phyloP scores from a whole-genome alignment of 345 rosid species.

The Sisymbrium irio region DNA sequence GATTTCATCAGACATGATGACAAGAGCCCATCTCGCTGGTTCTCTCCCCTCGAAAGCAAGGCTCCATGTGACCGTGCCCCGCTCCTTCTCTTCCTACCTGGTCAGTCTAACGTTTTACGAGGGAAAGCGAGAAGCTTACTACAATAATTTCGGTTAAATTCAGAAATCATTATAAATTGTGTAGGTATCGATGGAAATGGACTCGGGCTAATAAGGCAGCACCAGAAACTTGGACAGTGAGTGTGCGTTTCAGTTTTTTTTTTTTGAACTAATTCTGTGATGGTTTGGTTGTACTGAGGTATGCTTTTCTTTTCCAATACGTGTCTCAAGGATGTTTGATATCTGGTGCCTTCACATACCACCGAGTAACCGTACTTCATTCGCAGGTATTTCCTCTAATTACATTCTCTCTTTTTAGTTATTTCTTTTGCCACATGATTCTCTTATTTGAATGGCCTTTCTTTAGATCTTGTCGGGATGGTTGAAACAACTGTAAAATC shows the following conservation, averaged over 20 bases:
- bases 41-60: conserved; percentile 63
- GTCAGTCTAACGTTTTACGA: conserved; percentile 23
- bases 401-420: background rate
- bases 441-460: background rate
- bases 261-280: no score
- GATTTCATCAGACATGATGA: conserved; percentile 43
- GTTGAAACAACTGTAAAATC: conserved; percentile 50
- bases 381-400: conserved; percentile 42
- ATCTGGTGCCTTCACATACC: conserved; percentile 84
- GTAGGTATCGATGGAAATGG: conserved; percentile 70
- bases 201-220: conserved; percentile 57
- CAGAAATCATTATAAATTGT: background rate
- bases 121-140: no score
- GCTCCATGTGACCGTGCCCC: conserved; percentile 51
- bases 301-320: background rate
- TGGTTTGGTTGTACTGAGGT: background rate
- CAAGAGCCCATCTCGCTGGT: conserved; percentile 73
- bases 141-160: no score
- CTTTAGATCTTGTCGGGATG: conserved; percentile 59
- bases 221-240: conserved; percentile 59
- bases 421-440: no score
- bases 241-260: background rate
- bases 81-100: conserved; percentile 68
- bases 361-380: conserved; percentile 61
- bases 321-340: conserved; percentile 52